These are phyloP conservation scores for Globisporangium heterothallicum DNA, from an alignment of 352 stramenopile genomes.

Conservation along the genomic window DNA sequence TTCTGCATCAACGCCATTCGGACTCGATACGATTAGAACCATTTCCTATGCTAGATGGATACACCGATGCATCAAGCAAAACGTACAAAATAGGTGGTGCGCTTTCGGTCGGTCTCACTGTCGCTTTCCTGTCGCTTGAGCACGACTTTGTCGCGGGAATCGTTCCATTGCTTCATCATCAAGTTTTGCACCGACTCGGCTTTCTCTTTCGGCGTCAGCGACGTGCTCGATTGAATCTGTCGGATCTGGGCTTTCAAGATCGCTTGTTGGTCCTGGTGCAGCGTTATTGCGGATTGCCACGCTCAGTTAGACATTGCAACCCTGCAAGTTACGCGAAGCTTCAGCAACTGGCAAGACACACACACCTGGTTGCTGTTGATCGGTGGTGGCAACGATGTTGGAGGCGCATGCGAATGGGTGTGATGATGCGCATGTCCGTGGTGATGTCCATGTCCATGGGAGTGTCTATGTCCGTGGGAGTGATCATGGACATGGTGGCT, in stretches of 20 bases:
- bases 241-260: conserved; percentile 69
- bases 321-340: background rate
- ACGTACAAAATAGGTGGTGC: conserved; percentile 54
- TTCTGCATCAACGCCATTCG: conserved; percentile 40
- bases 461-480: conserved; percentile 28
- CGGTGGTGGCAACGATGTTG: conserved; percentile 33
- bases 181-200: conserved; percentile 77
- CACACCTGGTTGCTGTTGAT: conserved; percentile 54
- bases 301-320: conserved; percentile 4
- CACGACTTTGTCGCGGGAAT: conserved; percentile 51
- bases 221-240: conserved; percentile 72
- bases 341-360: background rate
- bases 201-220: conserved; percentile 77
- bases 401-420: conserved; percentile 5
- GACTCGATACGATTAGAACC: background rate
- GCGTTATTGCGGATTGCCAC: too few species aligned
- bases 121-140: conserved; percentile 36
- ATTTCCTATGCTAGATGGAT: background rate
- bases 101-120: conserved; percentile 39
- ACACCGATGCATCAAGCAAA: background rate
- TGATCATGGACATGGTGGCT: conserved; percentile 2
- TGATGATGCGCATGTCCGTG: conserved; percentile 13
- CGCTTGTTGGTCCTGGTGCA: conserved; percentile 38
- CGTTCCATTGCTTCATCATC: conserved; percentile 85
- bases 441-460: background rate